These are phyloP conservation scores for Pseudogymnoascus destructans DNA, from an alignment of 2,329 filamentous ascomycete genomes.

Conservation along the genomic window DNA sequence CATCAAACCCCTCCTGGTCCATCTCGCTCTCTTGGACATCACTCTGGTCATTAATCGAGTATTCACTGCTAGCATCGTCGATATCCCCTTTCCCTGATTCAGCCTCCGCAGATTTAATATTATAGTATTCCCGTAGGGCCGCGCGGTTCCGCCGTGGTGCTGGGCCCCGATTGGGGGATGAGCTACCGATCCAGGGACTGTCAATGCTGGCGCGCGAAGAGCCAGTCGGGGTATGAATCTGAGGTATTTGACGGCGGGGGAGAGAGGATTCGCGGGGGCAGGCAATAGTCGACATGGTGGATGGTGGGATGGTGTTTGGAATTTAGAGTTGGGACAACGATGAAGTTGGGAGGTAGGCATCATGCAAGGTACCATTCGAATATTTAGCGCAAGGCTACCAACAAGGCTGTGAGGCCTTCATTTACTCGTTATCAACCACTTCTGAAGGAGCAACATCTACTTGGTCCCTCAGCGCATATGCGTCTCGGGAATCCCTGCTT, in stretches of 20 bases:
- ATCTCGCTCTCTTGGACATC: slow-evolving; percentile 58
- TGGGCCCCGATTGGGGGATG: slow-evolving; percentile 36
- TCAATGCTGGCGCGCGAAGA: slow-evolving; percentile 67
- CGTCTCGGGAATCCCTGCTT: not conserved
- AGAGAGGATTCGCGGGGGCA: slow-evolving; percentile 46
- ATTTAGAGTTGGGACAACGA: slow-evolving; percentile 1
- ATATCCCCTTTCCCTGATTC: slow-evolving; percentile 24
- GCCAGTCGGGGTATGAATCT: slow-evolving; percentile 53
- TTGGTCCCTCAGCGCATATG: slow-evolving; percentile 3
- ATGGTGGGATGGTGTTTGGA: not conserved
- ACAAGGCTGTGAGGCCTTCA: slow-evolving; percentile 14
- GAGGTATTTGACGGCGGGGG: slow-evolving; percentile 42
- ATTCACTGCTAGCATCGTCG: slow-evolving; percentile 22
- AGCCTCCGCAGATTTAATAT: slow-evolving; percentile 42
- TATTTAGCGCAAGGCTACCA: slow-evolving; percentile 15
- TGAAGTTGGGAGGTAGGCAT: slow-evolving; percentile 10
- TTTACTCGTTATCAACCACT: not conserved
- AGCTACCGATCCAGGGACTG: slow-evolving; percentile 30
- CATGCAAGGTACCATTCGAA: slow-evolving; percentile 11
- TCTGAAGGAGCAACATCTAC: not conserved
- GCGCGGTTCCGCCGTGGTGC: slow-evolving; percentile 48
- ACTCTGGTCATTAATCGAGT: slow-evolving; percentile 29
- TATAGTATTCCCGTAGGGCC: slow-evolving; percentile 90
- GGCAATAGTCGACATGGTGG: slow-evolving; percentile 50
- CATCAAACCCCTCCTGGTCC: slow-evolving; percentile 59